Evolutionary conservation across 331 rosid genomes (phyloP).

Genomic region (Pyrus hybrid): DNA sequence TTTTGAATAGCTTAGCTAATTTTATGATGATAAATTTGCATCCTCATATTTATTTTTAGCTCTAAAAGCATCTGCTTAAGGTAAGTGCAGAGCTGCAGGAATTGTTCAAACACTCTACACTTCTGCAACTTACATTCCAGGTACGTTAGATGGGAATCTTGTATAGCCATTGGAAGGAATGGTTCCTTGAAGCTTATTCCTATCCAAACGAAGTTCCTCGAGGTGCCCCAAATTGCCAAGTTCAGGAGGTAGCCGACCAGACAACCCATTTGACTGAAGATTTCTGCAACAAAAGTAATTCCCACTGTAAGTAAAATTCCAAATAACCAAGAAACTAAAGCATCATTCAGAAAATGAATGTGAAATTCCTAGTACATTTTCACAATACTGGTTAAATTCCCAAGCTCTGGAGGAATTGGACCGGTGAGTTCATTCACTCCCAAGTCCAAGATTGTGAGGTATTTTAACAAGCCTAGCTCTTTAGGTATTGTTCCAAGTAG

Average conservation of each 20-base stretch:
- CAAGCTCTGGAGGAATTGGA: conserved; percentile 79
- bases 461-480: conserved; percentile 58
- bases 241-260: conserved; percentile 59
- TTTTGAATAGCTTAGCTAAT: background rate
- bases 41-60: background rate
- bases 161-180: conserved; percentile 51
- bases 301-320: conserved; percentile 13
- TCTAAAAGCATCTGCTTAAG: background rate
- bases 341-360: background rate
- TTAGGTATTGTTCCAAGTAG: conserved; percentile 71
- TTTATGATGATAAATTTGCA: background rate
- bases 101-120: background rate
- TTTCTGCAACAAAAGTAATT: conserved; percentile 48
- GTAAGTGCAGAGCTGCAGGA: background rate
- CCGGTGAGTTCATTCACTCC: conserved; percentile 79
- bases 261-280: conserved; percentile 76
- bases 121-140: conserved; percentile 53
- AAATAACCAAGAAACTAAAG: background rate
- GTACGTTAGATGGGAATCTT: conserved; percentile 27
- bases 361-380: conserved; percentile 50
- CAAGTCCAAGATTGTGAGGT: conserved; percentile 74
- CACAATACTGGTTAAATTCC: conserved; percentile 44
- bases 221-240: conserved; percentile 71
- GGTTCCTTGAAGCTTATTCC: conserved; percentile 85
- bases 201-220: conserved; percentile 67